phyloP scores from a whole-genome alignment of 768 basidiomycete genomes.

The Rhodocollybia butyracea region DNA sequence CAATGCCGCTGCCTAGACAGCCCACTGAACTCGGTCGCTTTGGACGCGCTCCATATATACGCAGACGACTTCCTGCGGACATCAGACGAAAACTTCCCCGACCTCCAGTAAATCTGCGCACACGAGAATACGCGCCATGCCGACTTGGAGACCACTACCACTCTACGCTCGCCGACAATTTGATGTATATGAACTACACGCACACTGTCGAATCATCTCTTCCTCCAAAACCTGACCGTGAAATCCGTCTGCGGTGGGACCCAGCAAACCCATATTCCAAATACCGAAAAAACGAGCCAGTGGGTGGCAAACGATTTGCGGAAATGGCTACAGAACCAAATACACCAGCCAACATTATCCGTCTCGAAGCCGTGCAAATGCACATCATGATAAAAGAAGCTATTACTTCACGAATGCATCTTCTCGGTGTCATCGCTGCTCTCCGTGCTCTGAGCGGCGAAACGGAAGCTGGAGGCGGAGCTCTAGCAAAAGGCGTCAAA shows the following conservation, averaged over 20 bases:
- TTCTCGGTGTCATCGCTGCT: slow-evolving; percentile 86
- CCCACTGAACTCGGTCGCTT: slow-evolving; percentile 31
- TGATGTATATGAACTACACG: slow-evolving; percentile 93
- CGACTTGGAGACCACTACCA: slow-evolving; percentile 85
- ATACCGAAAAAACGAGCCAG: slow-evolving; percentile 70
- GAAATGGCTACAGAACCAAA: slow-evolving; percentile 65
- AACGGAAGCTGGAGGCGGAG: slow-evolving; percentile 68
- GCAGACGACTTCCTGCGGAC: slow-evolving; percentile 44
- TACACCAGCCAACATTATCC: slow-evolving; percentile 65
- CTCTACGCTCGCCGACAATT: slow-evolving; percentile 75
- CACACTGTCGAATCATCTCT: slow-evolving; percentile 45
- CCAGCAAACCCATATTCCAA: slow-evolving; percentile 79
- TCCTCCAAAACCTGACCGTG: slow-evolving; percentile 48
- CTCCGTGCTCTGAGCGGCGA: slow-evolving; percentile 86
- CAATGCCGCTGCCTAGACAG: not conserved
- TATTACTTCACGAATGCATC: slow-evolving; percentile 60
- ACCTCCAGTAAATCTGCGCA: slow-evolving; percentile 62
- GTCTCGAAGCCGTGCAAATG: slow-evolving; percentile 80
- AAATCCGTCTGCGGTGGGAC: slow-evolving; percentile 69
- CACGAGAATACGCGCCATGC: slow-evolving; percentile 68
- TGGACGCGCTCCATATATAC: slow-evolving; percentile 48
- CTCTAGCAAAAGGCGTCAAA: slow-evolving; percentile 44
- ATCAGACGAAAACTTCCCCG: slow-evolving; percentile 58
- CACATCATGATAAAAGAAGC: slow-evolving; percentile 87
- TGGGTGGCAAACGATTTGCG: slow-evolving; percentile 67